phyloP scores from a whole-genome alignment of 345 rosid genomes.

The Abelmoschus esculentus region DNA sequence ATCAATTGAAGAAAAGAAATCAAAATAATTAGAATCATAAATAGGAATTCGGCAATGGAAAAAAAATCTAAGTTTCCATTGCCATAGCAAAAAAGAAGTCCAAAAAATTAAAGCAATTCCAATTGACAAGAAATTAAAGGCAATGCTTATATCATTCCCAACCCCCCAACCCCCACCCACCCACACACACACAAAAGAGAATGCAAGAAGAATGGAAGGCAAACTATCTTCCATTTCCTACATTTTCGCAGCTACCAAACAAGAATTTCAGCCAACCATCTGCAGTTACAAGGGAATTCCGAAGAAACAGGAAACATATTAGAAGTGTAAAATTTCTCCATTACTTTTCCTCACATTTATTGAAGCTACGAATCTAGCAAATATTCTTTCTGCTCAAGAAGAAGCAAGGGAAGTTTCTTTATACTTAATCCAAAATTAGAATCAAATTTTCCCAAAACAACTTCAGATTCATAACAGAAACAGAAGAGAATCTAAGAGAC shows the following conservation, averaged over 20 bases:
- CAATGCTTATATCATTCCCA: too few relatives aligned
- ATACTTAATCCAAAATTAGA: too few relatives aligned
- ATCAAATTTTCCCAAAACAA: not conserved
- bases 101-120: not conserved
- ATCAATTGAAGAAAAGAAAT: not conserved
- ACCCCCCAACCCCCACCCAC: too few relatives aligned
- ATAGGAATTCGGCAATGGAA: not conserved
- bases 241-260: conserved; percentile 11
- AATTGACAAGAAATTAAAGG: too few relatives aligned
- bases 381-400: not conserved
- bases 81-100: not conserved
- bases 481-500: not conserved
- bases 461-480: not conserved
- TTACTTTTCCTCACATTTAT: not conserved
- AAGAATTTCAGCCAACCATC: not conserved
- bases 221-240: not conserved
- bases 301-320: not conserved
- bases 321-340: not conserved
- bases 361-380: conserved; percentile 6
- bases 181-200: not conserved
- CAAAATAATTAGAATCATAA: not conserved
- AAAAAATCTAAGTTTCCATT: not conserved
- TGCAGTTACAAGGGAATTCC: not conserved
- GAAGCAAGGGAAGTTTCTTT: not conserved
- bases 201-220: not conserved